These are phyloP conservation scores for Hortaea werneckii DNA, from an alignment of 2,329 filamentous ascomycete genomes.

Conservation along the genomic window DNA sequence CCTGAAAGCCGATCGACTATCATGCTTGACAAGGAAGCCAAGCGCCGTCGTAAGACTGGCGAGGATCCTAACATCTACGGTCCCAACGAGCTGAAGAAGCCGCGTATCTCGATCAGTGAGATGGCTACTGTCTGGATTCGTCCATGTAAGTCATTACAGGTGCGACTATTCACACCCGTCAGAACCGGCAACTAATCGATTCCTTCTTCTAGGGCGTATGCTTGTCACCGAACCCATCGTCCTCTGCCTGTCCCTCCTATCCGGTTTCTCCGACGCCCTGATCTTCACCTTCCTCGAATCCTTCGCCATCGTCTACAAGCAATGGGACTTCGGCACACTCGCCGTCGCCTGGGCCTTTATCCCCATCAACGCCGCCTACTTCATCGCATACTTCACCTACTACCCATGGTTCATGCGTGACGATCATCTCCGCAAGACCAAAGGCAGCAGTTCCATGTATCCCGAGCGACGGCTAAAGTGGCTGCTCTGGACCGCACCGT, in stretches of 20 bases:
- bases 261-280: conserved; percentile 61
- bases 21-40: conserved; percentile 65
- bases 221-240: conserved; percentile 67
- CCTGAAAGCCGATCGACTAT: conserved; percentile 69
- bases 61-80: conserved; percentile 51
- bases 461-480: conserved; percentile 58
- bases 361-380: conserved; percentile 53
- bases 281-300: conserved; percentile 71
- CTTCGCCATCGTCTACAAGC: conserved; percentile 53
- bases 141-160: background rate
- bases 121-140: conserved; percentile 20
- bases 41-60: conserved; percentile 48
- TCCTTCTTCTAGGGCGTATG: conserved; percentile 54
- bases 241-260: conserved; percentile 56
- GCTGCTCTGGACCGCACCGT: conserved; percentile 51
- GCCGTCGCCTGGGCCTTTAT: conserved; percentile 49
- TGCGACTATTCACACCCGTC: no score
- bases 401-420: conserved; percentile 49
- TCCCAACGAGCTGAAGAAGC: conserved; percentile 53
- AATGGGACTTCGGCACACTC: conserved; percentile 51
- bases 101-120: conserved; percentile 29
- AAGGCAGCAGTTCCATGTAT: conserved; percentile 32
- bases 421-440: conserved; percentile 33
- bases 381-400: conserved; percentile 51
- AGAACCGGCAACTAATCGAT: background rate